These are phyloP conservation scores for Brettanomyces bruxellensis DNA, from an alignment of 805 yeast genomes.

Conservation along the genomic window DNA sequence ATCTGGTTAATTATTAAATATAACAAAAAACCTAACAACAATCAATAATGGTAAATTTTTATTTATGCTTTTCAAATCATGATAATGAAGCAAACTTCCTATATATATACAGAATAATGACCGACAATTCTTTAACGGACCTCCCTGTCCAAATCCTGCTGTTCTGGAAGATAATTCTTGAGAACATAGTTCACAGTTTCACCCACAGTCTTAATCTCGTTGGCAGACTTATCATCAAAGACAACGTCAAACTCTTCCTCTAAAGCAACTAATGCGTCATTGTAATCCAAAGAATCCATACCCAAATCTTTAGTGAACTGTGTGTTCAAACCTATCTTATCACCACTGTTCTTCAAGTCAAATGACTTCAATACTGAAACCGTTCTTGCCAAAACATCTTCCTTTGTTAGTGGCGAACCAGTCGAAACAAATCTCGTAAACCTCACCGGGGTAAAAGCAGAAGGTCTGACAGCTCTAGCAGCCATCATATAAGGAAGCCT, in stretches of 20 bases:
- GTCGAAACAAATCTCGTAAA: conserved; percentile 27
- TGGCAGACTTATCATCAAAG: conserved; percentile 37
- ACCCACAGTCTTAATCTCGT: conserved; percentile 52
- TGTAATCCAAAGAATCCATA: conserved; percentile 90
- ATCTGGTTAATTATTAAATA: too few species aligned
- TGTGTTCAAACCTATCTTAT: conserved; percentile 28
- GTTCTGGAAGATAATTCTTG: conserved; percentile 25
- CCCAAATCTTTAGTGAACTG: conserved; percentile 64
- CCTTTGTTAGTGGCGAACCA: conserved; percentile 57
- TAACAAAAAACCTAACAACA: too few species aligned
- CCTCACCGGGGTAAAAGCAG: conserved; percentile 7
- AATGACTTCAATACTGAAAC: conserved; percentile 65
- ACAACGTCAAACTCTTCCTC: conserved; percentile 73
- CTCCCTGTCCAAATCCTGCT: conserved; percentile 26
- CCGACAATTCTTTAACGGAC: conserved; percentile 20
- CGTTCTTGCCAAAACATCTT: conserved; percentile 77
- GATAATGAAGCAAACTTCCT: too few species aligned
- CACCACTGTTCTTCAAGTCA: conserved; percentile 20
- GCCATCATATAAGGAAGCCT: not conserved
- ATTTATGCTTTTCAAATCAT: too few species aligned
- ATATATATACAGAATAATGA: not conserved
- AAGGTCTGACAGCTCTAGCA: conserved; percentile 1
- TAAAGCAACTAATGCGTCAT: conserved; percentile 91
- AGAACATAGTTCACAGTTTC: conserved; percentile 49
- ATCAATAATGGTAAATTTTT: too few species aligned